These are phyloP conservation scores for Anaeramoeba ignava DNA, from an alignment of 78 protist species.

Conservation along the genomic window DNA sequence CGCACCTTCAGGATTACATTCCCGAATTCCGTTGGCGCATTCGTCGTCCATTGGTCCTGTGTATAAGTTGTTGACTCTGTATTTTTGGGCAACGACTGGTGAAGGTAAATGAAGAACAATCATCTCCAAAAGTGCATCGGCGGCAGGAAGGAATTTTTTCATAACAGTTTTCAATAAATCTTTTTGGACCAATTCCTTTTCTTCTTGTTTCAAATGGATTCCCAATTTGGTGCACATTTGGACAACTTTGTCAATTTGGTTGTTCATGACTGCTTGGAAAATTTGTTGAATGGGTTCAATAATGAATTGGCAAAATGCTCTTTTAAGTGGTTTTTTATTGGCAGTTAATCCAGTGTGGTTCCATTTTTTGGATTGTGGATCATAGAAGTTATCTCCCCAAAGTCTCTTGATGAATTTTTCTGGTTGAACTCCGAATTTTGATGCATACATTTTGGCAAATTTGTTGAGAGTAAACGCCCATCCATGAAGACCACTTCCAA, in stretches of 20 bases:
- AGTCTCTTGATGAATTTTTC: too few species aligned
- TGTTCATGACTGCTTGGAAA: constrained; percentile 57
- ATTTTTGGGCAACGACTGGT: constrained; percentile 87
- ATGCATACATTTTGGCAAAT: constrained; percentile 39
- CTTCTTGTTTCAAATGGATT: constrained; percentile 69
- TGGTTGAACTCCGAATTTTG: constrained; percentile 46
- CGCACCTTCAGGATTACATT: neutral
- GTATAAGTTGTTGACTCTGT: constrained; percentile 85
- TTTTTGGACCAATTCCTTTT: constrained; percentile 62
- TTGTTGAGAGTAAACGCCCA: constrained; percentile 7
- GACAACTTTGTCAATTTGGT: constrained; percentile 51
- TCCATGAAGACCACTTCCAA: neutral
- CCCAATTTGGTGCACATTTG: constrained; percentile 59
- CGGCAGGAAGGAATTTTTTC: constrained; percentile 94
- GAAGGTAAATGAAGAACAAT: constrained; percentile 89
- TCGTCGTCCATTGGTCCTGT: constrained; percentile 79
- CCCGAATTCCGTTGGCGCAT: neutral
- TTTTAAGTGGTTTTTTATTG: constrained; percentile 20
- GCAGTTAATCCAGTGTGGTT: too few species aligned
- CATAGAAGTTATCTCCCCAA: too few species aligned
- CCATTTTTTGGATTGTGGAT: too few species aligned
- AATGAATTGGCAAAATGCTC: neutral
- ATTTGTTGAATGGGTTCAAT: neutral
- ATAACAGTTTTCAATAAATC: constrained; percentile 81
- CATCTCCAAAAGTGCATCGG: constrained; percentile 70